Evolutionary conservation across 1,284 basidiomycete genomes (phyloP), one percentile per base, ranked within the genome.

Genomic region (Porogramme epimiltina): DNA sequence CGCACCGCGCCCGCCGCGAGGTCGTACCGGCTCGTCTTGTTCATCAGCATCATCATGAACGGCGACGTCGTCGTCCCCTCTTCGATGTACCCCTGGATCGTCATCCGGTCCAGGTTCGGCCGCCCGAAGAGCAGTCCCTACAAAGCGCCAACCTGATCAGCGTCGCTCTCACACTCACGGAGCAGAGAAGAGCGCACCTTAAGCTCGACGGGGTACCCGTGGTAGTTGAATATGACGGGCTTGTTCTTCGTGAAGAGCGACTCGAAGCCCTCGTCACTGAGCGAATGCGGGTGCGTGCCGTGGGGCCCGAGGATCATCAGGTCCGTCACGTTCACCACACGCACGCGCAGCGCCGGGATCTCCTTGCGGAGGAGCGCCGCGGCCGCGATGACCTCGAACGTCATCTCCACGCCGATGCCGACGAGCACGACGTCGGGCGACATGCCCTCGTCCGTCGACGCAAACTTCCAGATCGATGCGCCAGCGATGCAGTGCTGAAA

Each of bases 281-380:
- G 74, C 0, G 90, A 80, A 60, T 95, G 93, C 2, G 93, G 93
- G 66, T 95, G 93, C 9, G 75, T 68, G 40, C 85, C 85, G 19
- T 69, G 70, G 5, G 79, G 73, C 16, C 82, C 81, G 34, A 95
- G 78, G 52, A 94, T 86, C 82, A 95, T 89, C 23, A 92, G 73
- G 63, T 92, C 89, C 16, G 87, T 89, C 51, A 93, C 86, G 58
- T 93, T 92, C 50, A 92, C 84, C 42, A 92, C 87, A 23, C 90
- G 83, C 10, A 92, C 86, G 36, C 88, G 84, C 40, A 93, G 75
- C 4, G 75, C 74, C 2, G 87, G 85, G 16, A 76, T 73, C 28
- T 78, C 69, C 61, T 82, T 81, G 52, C 85, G 83, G 13, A 92
- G 79, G 22, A 93, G 76, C 2, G 85, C 84, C 0, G 89, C 85